Evolutionary conservation across 2,329 filamentous ascomycete genomes (phyloP).

Genomic region (Scedosporium apiospermum): DNA sequence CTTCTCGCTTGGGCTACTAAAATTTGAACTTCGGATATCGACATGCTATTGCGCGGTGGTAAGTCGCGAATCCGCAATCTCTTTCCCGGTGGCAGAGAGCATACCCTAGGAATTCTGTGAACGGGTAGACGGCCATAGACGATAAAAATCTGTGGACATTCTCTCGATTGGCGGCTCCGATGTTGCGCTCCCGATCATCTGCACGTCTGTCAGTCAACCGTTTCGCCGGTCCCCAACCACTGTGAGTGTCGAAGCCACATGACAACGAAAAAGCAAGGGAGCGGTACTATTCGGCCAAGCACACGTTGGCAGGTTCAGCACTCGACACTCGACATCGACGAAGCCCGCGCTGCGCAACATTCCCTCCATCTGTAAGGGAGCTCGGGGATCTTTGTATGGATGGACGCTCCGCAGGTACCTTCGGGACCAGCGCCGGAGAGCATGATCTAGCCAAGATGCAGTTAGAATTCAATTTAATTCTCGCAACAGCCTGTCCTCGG

Average conservation of each 20-base stretch:
- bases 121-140: constrained; percentile 6
- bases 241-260: background rate
- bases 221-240: background rate
- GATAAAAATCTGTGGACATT: constrained; percentile 29
- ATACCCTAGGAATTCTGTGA: constrained; percentile 7
- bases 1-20: constrained; percentile 45
- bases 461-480: background rate
- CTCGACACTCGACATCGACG: constrained; percentile 53
- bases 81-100: background rate
- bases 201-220: background rate
- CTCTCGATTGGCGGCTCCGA: constrained; percentile 42
- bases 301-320: constrained; percentile 60
- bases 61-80: background rate
- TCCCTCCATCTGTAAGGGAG: constrained; percentile 48
- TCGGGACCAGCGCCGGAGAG: constrained; percentile 58
- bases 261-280: background rate
- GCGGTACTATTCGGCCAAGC: constrained; percentile 57
- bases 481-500: background rate
- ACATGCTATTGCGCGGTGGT: constrained; percentile 33
- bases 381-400: constrained; percentile 56
- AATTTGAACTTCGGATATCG: constrained; percentile 45
- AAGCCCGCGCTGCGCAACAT: constrained; percentile 56
- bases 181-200: constrained; percentile 43
- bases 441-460: constrained; percentile 37
- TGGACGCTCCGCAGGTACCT: constrained; percentile 53